phyloP scores from a whole-genome alignment of 108 stramenopile genomes.

The Cyclotella distinguenda region DNA sequence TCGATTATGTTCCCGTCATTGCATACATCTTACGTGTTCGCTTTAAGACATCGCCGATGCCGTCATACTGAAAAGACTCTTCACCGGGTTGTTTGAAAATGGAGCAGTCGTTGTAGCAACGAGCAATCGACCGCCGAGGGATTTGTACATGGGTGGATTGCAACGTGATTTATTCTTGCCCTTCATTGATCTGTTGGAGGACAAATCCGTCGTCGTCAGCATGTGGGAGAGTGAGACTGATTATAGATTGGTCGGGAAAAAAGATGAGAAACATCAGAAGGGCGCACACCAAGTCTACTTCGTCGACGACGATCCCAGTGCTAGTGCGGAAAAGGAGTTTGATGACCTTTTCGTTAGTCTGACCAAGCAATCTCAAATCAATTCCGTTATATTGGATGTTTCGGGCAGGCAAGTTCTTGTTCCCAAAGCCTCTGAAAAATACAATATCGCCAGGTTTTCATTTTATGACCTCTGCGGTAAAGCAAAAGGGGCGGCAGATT shows the following conservation, averaged over 20 bases:
- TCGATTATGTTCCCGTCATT: slow-evolving; percentile 38
- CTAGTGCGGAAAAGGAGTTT: slow-evolving; percentile 13
- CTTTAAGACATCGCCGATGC: neutral
- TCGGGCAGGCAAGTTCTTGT: slow-evolving; percentile 68
- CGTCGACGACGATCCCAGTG: slow-evolving; percentile 13
- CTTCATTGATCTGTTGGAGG: slow-evolving; percentile 87
- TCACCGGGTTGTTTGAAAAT: slow-evolving; percentile 65
- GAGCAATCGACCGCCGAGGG: slow-evolving; percentile 88
- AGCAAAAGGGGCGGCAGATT: slow-evolving; percentile 91
- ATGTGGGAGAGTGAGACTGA: slow-evolving; percentile 84
- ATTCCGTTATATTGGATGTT: slow-evolving; percentile 53
- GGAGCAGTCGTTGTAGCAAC: slow-evolving; percentile 90
- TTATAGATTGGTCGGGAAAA: slow-evolving; percentile 67
- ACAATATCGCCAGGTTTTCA: slow-evolving; percentile 64
- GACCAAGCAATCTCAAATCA: slow-evolving; percentile 35
- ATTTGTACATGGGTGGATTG: slow-evolving; percentile 93
- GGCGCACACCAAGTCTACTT: slow-evolving; percentile 43
- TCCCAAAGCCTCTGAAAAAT: slow-evolving; percentile 53
- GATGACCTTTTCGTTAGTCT: slow-evolving; percentile 49
- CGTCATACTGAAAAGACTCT: slow-evolving; percentile 73
- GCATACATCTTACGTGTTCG: slow-evolving; percentile 2
- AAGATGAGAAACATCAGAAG: slow-evolving; percentile 12
- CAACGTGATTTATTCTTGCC: slow-evolving; percentile 96
- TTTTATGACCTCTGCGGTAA: slow-evolving; percentile 90
- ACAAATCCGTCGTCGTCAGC: slow-evolving; percentile 59